phyloP scores from a whole-genome alignment of 345 rosid species.

The Eucalyptus guilfoylei region DNA sequence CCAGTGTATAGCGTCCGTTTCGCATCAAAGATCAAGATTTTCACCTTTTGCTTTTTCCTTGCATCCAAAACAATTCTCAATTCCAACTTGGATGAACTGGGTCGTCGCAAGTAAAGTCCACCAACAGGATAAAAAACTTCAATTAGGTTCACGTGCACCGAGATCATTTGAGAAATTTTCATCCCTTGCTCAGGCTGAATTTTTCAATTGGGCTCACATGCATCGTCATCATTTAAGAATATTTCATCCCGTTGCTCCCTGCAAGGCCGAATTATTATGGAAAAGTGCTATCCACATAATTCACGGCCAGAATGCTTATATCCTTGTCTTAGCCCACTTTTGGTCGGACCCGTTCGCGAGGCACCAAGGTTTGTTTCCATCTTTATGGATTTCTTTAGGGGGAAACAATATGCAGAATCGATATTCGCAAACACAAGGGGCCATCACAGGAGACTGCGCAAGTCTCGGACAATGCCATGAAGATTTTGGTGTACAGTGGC shows the following conservation, averaged over 20 bases:
- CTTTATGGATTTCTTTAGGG: background rate
- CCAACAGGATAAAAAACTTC: background rate
- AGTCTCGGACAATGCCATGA: background rate
- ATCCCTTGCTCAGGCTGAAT: background rate
- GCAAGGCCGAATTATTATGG: background rate
- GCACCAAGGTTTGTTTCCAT: background rate
- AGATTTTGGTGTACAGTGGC: background rate
- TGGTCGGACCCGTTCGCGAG: background rate
- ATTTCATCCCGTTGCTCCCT: background rate
- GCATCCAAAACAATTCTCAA: background rate
- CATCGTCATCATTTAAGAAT: background rate
- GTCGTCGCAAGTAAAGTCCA: background rate
- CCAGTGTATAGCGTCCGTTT: background rate
- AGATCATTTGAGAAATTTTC: background rate
- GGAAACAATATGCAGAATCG: background rate
- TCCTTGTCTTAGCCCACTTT: background rate
- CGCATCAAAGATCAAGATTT: background rate
- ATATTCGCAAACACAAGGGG: background rate
- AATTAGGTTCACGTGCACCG: background rate
- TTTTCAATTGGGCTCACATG: background rate
- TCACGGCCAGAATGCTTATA: background rate
- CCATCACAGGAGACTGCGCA: background rate
- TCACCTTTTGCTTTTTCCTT: background rate
- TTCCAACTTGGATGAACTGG: background rate
- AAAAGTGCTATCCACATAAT: background rate